Conservation (phyloP, 1,284 basidiomycete species). For the Apiotrichum laibachii region DNA sequence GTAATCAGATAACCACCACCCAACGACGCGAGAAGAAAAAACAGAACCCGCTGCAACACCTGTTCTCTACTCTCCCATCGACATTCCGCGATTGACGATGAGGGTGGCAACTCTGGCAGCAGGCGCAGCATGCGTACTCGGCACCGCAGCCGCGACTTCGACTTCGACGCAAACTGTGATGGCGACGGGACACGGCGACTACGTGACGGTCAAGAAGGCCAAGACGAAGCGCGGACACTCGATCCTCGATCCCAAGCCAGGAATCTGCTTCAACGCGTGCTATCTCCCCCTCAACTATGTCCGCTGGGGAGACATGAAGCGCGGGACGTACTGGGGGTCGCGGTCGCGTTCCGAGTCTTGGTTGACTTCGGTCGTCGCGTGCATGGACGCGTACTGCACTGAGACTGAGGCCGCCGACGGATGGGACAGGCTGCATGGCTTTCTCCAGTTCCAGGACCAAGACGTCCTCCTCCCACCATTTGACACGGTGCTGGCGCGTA, state of each 20-base stretch:
- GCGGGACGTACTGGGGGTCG: slow-evolving; percentile 3
- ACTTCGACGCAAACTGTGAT: too few species aligned
- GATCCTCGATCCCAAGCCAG: slow-evolving; percentile 20
- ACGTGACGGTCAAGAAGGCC: not conserved
- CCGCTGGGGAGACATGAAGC: slow-evolving; percentile 8
- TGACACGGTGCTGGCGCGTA: not conserved
- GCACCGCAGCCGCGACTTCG: too few species aligned
- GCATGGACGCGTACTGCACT: slow-evolving; percentile 23
- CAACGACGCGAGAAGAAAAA: too few species aligned
- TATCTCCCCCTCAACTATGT: slow-evolving; percentile 10
- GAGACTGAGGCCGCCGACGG: not conserved
- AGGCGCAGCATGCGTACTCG: too few species aligned
- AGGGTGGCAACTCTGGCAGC: too few species aligned
- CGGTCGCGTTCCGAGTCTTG: not conserved
- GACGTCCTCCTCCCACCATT: not conserved
- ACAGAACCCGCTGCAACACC: too few species aligned
- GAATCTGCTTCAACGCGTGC: slow-evolving; percentile 11
- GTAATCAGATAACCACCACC: not conserved
- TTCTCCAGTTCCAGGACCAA: not conserved
- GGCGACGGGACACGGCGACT: not conserved
- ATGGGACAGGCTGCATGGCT: slow-evolving; percentile 4
- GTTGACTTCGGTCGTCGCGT: slow-evolving; percentile 22
- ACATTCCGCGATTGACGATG: too few species aligned
- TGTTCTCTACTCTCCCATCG: too few species aligned
- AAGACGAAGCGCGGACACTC: not conserved